phyloP scores from a whole-genome alignment of 108 stramenopile genomes.

The Mayamaea pseudoterrestris region DNA sequence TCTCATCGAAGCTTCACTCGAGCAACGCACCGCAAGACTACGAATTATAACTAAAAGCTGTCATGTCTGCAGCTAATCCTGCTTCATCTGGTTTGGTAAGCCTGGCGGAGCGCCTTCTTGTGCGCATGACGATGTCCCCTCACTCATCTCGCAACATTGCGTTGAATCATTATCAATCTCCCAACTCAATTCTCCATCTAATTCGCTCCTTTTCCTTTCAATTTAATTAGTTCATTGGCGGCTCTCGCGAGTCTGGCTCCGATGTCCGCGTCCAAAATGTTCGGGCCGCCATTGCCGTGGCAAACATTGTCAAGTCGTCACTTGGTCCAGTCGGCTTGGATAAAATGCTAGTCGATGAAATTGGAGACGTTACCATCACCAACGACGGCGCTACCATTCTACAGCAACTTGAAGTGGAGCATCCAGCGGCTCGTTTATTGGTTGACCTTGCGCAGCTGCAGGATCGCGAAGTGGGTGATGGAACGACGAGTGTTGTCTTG shows the following conservation, averaged over 20 bases:
- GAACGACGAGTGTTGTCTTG: conserved; percentile 97
- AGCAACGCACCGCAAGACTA: too few species aligned
- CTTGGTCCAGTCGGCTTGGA: conserved; percentile 98
- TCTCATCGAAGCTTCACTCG: too few species aligned
- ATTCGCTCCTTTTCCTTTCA: neutral
- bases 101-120: too few species aligned
- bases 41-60: too few species aligned
- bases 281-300: conserved; percentile 96
- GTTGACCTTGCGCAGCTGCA: conserved; percentile 98
- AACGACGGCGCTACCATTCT: conserved; percentile 99
- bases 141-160: too few species aligned
- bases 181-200: too few species aligned
- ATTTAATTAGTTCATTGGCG: conserved; percentile 59
- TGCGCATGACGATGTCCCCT: too few species aligned
- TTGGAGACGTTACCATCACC: conserved; percentile 98
- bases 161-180: too few species aligned
- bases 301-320: conserved; percentile 98
- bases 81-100: too few species aligned
- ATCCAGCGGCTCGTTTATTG: conserved; percentile 98
- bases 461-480: conserved; percentile 99
- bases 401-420: conserved; percentile 95
- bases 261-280: conserved; percentile 94
- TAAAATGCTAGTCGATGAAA: conserved; percentile 99
- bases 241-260: conserved; percentile 77
- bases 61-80: too few species aligned